Evolutionary conservation across 495 filamentous ascomycete genomes (phyloP), one percentile per base, ranked within the genome.

Genomic region (Penicillium steckii): DNA sequence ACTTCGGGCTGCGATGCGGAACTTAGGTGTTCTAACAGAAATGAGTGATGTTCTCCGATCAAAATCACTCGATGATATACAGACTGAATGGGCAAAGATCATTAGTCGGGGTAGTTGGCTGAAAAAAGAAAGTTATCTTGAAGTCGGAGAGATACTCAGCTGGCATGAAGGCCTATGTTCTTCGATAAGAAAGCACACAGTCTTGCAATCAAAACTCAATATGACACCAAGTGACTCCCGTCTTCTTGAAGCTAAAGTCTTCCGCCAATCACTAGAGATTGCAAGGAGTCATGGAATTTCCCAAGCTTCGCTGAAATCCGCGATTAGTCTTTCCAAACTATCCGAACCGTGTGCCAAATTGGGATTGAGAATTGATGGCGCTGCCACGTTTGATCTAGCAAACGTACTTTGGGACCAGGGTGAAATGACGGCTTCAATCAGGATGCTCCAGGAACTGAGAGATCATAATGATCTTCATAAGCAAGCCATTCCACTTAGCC

Each of bases 321-420:
- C 90, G 13, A 95, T 91, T 1, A 87, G 86, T 41, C 79, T 97
- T 22, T 88, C 81, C 2, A 81, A 86, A 41, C 77, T 96, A 3
- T 82, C 88, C n/a, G 56, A 74, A 23, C 75, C 84, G 3, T 91
- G 85, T 56, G 77, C 79, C 55, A 70, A 79, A 0, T 65, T 88
- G 44, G 89, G 87, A 0, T 70, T 96, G n/a, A 79, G 84, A 54
- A 82, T 96, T 43, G 85, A 86, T 53, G 88, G 83, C 4, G 85
- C 84, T 29, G 82, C 88, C 21, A 80, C 81, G 52, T 79, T 89
- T 38, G 94, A 97, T 66, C 80, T 85, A 18, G 91, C 94, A 8
- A 88, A 89, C 56, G 90, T 95, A 33, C 73, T 99, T 12, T 99
- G 94, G 94, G 91, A 93, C 48, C 88, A 95, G 63, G 93, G 90